Evolutionary conservation across 1,139 yeast genomes (phyloP).

Genomic region (Yamadazyma triangularis): DNA sequence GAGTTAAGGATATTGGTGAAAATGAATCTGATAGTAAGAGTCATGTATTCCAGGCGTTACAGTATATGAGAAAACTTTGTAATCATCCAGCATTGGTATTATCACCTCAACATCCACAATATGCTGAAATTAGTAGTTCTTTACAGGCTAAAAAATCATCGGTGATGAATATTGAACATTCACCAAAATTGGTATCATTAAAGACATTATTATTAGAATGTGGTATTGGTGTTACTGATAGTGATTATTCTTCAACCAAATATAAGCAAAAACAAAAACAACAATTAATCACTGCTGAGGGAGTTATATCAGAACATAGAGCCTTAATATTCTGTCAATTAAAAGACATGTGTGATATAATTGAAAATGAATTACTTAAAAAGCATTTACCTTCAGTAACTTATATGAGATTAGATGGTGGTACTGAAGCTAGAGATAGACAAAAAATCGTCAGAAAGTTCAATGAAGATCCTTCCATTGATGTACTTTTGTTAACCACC

Average conservation of each 20-base stretch:
- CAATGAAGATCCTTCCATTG: conserved; percentile 96
- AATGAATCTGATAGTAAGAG: conserved; percentile 58
- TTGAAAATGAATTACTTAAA: conserved; percentile 80
- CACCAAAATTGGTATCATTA: conserved; percentile 85
- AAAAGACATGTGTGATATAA: conserved; percentile 96
- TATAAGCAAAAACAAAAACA: conserved; percentile 22
- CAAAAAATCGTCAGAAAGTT: conserved; percentile 89
- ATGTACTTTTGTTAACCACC: conserved; percentile 84
- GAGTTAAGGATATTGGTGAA: conserved; percentile 42
- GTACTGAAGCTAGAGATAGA: conserved; percentile 88
- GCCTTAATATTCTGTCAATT: conserved; percentile 94
- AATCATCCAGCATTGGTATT: conserved; percentile 96
- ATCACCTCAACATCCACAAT: conserved; percentile 82
- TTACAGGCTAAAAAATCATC: conserved; percentile 57
- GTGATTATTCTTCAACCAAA: conserved; percentile 26
- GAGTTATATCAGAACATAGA: conserved; percentile 91
- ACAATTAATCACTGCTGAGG: conserved; percentile 47
- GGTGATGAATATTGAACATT: conserved; percentile 71
- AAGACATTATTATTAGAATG: conserved; percentile 82
- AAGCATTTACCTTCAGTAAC: conserved; percentile 88
- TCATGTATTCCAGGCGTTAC: conserved; percentile 95
- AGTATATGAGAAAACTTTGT: conserved; percentile 94
- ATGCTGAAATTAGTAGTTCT: conserved; percentile 55
- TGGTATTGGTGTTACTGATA: conserved; percentile 77
- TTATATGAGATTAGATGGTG: conserved; percentile 92